Base-by-base conservation (phyloP, 2,329 filamentous ascomycete species). In the Emmonsiellopsis sp. region DNA sequence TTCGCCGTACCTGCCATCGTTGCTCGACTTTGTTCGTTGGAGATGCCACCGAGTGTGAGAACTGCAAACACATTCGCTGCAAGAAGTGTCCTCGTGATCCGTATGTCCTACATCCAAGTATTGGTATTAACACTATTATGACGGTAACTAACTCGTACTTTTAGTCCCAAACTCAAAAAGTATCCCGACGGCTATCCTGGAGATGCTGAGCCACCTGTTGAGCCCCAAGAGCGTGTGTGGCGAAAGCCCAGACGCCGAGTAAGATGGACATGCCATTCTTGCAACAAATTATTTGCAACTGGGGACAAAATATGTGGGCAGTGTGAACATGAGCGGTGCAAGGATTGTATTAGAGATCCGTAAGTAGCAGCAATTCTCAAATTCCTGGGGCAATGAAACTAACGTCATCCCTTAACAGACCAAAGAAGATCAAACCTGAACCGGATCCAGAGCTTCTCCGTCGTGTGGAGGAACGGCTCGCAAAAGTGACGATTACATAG, bases 1-100 rank as follows among this genome's bases (percentile, higher is more conserved):
- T 93, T 45, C 79, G 87, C 53, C 82, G 89, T 54, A 83, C 75
- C 50, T 95, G 90, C 67, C 89, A 94, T 69, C 76, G 81, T 62
- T 95, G 90, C 67, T 67, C 80, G 46, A 79, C 75, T 2, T 64
- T 84, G 1, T 93, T 90, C 65, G 68, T 71, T 1, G 64, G 75
- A 5, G 75, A 78, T 34, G 74, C 70, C 55, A 88, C 84, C 56
- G 72, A 80, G 65, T 95, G 90, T 67, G 69, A 75, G 7, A 76
- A 75, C 40, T 95, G 90, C 69, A 73, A 76, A 31, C 90, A 95
- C 68, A 68, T 78, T 50, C 83, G 88, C 52, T 95, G 89, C 74
- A 87, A 83, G 40, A 85, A 85, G 65, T 94, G 89, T 67, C 88
- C 87, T 31, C 78, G 89, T 61, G 84, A 89, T 63, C 89, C 89